Evolutionary conservation across 106 monocot species (phyloP), one percentile per base, ranked within the genome.

Genomic region (Amphibolis antarctica): DNA sequence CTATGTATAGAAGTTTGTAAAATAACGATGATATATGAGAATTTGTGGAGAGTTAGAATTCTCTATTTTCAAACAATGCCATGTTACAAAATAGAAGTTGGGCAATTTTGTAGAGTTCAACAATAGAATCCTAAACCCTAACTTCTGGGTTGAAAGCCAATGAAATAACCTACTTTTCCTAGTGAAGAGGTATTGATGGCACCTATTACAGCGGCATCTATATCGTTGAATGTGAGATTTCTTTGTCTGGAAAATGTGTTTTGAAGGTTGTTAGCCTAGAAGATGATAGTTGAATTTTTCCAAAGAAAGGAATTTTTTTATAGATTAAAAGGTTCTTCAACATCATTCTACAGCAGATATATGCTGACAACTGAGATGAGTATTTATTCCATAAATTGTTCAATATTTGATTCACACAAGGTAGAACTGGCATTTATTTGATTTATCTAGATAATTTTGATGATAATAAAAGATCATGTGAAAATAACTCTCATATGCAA

Each of bases 341-440:
- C 29, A 10, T n/a, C n/a, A 59, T 59, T 30, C 29, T 59, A 28
- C 59, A 59, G 28, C 28, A 59, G 29, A 59, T 14, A 30, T 59
- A 31, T 59, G 31, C 3, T 25, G 11, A 28, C 30, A 28, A 31
- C 27, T 29, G 4, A 59, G n/a, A 59, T 29, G 31, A 27, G 28
- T 14, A 3, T 28, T 59, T 28, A 59, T 59, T 17, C 31, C 59
- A 59, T 59, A 28, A 21, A 36, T 36, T 3, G 21, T 55, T 59
- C 29, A 59, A 13, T 30, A 13, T 28, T 17, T 1, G 29, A 2
- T 27, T 31, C 23, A 12, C 31, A 2, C 28, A 59, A 59, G 5
- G 18, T 11, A 12, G 31, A 28, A 14, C 14, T 30, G 9, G 31
- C 31, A n/a, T n/a, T n/a, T n/a, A n/a, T n/a, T n/a, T n/a, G n/a